Conservation (phyloP, 495 filamentous ascomycete genomes). For the Tirmania nivea region DNA sequence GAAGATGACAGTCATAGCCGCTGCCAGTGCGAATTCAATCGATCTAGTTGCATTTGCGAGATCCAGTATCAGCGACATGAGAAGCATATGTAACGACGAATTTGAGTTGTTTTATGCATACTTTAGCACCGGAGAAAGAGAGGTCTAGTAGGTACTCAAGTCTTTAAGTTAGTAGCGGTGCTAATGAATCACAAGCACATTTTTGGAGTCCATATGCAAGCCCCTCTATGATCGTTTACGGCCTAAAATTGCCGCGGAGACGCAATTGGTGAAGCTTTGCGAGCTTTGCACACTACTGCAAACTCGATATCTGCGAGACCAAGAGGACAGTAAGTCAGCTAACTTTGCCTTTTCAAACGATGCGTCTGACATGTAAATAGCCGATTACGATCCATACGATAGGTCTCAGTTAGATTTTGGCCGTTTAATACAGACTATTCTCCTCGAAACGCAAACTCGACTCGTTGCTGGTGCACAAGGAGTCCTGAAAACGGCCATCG, state of each 20-base stretch:
- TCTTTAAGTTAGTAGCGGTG: not conserved
- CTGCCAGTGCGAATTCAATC: conserved; percentile 42
- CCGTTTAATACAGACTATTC: conserved; percentile 39
- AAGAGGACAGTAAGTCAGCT: conserved; percentile 28
- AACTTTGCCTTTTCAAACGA: conserved; percentile 8
- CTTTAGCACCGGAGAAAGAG: conserved; percentile 49
- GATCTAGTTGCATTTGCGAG: conserved; percentile 49
- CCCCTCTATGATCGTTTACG: conserved; percentile 52
- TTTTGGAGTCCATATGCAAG: conserved; percentile 50
- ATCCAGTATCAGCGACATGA: conserved; percentile 46
- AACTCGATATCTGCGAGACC: conserved; percentile 45
- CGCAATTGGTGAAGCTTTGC: conserved; percentile 44
- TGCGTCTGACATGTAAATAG: not conserved
- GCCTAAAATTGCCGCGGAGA: conserved; percentile 49
- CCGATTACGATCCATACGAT: conserved; percentile 24
- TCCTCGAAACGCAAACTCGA: conserved; percentile 52
- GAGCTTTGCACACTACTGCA: conserved; percentile 52
- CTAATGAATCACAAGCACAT: conserved; percentile 18
- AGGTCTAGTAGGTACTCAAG: conserved; percentile 19
- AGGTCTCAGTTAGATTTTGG: conserved; percentile 41
- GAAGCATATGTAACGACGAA: conserved; percentile 50
- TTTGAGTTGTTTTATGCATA: conserved; percentile 55
- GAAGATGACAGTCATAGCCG: conserved; percentile 43
- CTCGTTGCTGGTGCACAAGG: conserved; percentile 47
- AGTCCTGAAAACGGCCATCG: conserved; percentile 45